These are phyloP conservation scores for Plantago ovata DNA, from an alignment of 257 asterid genomes.

Conservation along the genomic window DNA sequence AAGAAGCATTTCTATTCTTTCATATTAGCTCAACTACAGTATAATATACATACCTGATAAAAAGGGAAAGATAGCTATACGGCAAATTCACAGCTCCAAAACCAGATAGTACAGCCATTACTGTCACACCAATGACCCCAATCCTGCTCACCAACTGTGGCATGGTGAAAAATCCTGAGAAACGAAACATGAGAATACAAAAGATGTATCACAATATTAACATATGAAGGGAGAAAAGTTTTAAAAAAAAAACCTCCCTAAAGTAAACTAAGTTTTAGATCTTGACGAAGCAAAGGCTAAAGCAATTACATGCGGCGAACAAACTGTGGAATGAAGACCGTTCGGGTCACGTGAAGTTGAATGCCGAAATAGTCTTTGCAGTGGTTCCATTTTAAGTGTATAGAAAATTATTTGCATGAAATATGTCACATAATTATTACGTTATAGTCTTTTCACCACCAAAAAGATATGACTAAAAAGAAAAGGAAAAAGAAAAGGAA, in stretches of 20 bases:
- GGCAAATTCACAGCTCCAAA: conserved; percentile 99
- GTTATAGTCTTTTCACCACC: neutral
- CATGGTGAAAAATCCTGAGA: conserved; percentile 90
- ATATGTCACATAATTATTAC: neutral
- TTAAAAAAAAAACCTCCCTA: neutral
- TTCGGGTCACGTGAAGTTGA: conserved; percentile 2
- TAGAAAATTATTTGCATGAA: neutral
- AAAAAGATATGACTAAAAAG: neutral
- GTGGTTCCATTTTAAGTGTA: neutral
- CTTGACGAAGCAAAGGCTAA: conserved; percentile 4
- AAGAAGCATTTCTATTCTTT: neutral
- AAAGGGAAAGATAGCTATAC: conserved; percentile 89
- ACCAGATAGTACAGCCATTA: conserved; percentile 94
- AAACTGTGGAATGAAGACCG: conserved; percentile 9
- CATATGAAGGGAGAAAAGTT: neutral
- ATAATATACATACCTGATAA: conserved; percentile 68
- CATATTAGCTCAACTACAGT: conserved; percentile 20
- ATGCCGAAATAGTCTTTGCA: conserved; percentile 1
- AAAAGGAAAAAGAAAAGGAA: no score
- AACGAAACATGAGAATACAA: conserved; percentile 9
- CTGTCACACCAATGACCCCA: conserved; percentile 97
- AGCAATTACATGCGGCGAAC: conserved; percentile 13
- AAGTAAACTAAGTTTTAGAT: neutral
- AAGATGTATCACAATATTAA: neutral
- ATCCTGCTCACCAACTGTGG: conserved; percentile 96